Percentiles rank a stretch among this genome's conserved stretches.
Evolutionary conservation across 2,329 filamentous ascomycete species (phyloP).

Genomic region (Fusarium penzigii): DNA sequence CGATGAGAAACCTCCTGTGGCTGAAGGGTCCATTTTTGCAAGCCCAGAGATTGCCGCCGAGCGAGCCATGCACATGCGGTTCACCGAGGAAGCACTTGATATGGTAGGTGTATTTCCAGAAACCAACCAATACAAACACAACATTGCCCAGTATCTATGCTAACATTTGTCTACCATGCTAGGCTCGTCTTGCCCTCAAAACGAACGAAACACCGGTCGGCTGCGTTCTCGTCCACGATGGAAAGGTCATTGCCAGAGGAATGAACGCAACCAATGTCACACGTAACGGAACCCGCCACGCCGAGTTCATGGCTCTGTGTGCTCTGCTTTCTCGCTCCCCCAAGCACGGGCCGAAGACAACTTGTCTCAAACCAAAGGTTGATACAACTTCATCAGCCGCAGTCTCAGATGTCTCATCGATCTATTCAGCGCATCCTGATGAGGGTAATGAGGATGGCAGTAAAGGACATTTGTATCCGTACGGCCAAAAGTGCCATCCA

Average conservation of each 20-base stretch:
- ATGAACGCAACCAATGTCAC: constrained; percentile 98
- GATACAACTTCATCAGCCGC: constrained; percentile 25
- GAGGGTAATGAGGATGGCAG: constrained; percentile 54
- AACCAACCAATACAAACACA: background rate
- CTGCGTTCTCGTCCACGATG: constrained; percentile 85
- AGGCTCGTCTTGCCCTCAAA: constrained; percentile 83
- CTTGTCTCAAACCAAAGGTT: constrained; percentile 36
- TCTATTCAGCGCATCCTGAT: constrained; percentile 32
- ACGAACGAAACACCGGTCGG: constrained; percentile 95
- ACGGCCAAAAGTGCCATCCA: constrained; percentile 60
- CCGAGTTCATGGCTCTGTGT: constrained; percentile 86
- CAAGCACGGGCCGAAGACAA: constrained; percentile 31
- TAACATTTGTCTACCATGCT: background rate
- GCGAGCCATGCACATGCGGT: constrained; percentile 46
- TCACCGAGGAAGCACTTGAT: constrained; percentile 82
- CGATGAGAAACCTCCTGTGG: background rate
- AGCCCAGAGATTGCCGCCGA: constrained; percentile 35
- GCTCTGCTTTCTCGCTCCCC: constrained; percentile 50
- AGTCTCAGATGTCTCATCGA: constrained; percentile 25
- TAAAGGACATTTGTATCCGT: constrained; percentile 60
- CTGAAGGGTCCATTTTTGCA: constrained; percentile 11
- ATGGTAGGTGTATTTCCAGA: constrained; percentile 62
- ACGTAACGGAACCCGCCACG: constrained; percentile 88
- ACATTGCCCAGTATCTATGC: background rate
- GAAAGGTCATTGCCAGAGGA: constrained; percentile 78